A percentile compares a stretch with the other conserved stretches of the same genome.
Conservation (phyloP, 768 basidiomycete species). For the Pholiota molesta region DNA sequence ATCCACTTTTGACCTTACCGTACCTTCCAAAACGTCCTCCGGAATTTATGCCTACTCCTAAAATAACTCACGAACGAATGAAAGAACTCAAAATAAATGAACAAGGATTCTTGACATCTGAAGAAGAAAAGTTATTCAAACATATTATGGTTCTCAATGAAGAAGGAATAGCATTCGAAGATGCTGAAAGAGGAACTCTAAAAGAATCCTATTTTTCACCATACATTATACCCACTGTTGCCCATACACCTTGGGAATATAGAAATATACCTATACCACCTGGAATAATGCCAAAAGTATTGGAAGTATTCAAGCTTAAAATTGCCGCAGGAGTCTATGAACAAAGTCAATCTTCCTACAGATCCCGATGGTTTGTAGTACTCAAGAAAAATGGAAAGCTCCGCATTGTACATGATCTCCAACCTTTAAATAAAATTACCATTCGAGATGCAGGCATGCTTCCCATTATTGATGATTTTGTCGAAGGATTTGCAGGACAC, state of each 20-base stretch:
- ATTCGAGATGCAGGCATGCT: slow-evolving; percentile 23
- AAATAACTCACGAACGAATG: slow-evolving; percentile 24
- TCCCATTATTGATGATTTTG: slow-evolving; percentile 36
- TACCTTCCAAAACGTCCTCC: slow-evolving; percentile 18
- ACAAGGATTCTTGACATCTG: slow-evolving; percentile 20
- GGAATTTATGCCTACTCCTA: slow-evolving; percentile 22
- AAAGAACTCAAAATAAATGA: slow-evolving; percentile 14
- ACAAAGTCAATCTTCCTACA: slow-evolving; percentile 22
- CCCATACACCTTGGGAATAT: slow-evolving; percentile 31
- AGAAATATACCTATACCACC: slow-evolving; percentile 33
- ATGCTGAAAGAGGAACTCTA: no score
- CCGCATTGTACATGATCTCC: slow-evolving; percentile 39
- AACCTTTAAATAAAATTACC: slow-evolving; percentile 40
- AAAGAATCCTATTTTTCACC: slow-evolving; percentile 3
- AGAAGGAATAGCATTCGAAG: no score
- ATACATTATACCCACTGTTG: slow-evolving; percentile 23
- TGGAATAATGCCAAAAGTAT: slow-evolving; percentile 26
- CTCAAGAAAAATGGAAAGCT: slow-evolving; percentile 24
- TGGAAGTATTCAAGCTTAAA: slow-evolving; percentile 28
- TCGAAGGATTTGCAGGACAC: slow-evolving; percentile 30
- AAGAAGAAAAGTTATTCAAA: slow-evolving; percentile 28
- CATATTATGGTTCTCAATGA: no score
- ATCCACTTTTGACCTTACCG: slow-evolving; percentile 26
- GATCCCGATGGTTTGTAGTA: slow-evolving; percentile 29
- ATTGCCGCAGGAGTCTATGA: slow-evolving; percentile 25